Conservation (phyloP, 139 green algal species). For the Yamagishiella unicocca region DNA sequence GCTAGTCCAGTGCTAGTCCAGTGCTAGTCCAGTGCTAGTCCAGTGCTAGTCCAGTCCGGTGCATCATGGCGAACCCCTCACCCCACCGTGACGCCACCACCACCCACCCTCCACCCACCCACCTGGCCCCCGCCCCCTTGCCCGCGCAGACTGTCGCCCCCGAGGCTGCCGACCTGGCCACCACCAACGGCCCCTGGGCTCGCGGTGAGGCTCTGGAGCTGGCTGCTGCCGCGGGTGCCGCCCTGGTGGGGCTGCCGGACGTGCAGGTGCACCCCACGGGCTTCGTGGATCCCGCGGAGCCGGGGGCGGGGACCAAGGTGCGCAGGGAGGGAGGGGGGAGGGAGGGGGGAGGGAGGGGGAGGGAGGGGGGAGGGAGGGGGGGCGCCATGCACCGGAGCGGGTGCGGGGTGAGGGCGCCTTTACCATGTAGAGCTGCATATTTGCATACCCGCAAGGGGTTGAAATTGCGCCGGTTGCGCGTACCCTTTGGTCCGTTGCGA, state of each 20-base stretch:
- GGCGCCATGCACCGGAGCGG: background rate
- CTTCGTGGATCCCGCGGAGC: conserved; percentile 78
- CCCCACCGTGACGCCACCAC: background rate
- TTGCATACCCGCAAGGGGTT: too few species aligned
- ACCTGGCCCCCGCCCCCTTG: background rate
- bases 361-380: background rate
- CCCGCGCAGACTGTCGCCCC: conserved; percentile 1
- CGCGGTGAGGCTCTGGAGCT: conserved; percentile 73
- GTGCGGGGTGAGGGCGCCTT: too few species aligned
- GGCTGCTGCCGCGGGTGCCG: conserved; percentile 54
- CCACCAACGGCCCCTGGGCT: conserved; percentile 83
- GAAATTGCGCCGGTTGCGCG: too few species aligned
- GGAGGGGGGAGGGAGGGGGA: background rate
- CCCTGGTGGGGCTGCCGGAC: conserved; percentile 71
- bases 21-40: too few species aligned
- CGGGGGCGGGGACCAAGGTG: conserved; percentile 62
- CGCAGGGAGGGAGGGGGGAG: background rate
- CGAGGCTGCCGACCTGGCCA: conserved; percentile 64
- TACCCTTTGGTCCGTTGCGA: too few species aligned
- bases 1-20: too few species aligned
- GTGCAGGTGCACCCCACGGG: conserved; percentile 87
- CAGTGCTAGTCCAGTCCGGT: too few species aligned
- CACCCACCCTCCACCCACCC: background rate
- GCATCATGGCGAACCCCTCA: too few species aligned
- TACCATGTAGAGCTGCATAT: too few species aligned